These are phyloP conservation scores for Rubus idaeus DNA, from an alignment of 306 rosid genomes.

Conservation along the genomic window DNA sequence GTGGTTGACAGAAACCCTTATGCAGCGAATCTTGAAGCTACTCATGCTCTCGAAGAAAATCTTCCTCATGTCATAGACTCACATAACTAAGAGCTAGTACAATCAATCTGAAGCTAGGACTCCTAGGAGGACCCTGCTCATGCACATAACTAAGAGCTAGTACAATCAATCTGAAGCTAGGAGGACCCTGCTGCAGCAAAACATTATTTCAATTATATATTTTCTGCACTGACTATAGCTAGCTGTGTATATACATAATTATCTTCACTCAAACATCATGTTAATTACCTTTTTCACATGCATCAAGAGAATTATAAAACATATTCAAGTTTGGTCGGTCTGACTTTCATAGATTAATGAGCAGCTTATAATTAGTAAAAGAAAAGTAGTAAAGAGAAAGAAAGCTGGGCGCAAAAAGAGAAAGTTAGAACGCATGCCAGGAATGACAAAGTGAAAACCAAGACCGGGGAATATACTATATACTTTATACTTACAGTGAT, in stretches of 20 bases:
- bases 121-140: neutral
- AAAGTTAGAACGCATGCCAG: constrained; percentile 48
- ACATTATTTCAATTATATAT: neutral
- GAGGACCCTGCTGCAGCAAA: neutral
- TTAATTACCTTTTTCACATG: neutral
- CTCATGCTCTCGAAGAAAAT: neutral
- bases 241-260: too few species aligned
- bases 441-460: constrained; percentile 25
- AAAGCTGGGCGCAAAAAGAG: constrained; percentile 10
- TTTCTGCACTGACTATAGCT: neutral
- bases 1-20: neutral
- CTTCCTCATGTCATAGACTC: neutral
- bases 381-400: neutral
- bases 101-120: constrained; percentile 2
- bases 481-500: constrained; percentile 30
- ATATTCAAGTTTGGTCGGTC: neutral
- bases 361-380: neutral
- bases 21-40: neutral
- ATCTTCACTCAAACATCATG: neutral
- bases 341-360: neutral
- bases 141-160: neutral
- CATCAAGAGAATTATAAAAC: neutral
- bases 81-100: neutral
- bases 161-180: neutral
- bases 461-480: neutral